Conservation (phyloP, 495 filamentous ascomycete species). For the Sphaerosporella brunnea region DNA sequence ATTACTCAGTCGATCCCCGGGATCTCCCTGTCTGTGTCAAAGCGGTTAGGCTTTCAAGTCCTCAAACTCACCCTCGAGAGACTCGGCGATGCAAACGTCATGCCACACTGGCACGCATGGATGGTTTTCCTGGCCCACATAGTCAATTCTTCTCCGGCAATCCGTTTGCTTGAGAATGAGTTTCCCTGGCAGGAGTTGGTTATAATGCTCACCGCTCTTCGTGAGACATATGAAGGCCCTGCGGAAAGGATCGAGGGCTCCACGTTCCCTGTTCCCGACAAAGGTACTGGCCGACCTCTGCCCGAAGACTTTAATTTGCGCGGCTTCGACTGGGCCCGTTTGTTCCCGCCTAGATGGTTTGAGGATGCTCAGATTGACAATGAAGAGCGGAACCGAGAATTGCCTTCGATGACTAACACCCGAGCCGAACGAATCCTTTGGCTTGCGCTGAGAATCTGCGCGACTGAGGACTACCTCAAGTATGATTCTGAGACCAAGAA, state of each 20-base stretch:
- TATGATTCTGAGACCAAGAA: neutral
- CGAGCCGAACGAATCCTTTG: constrained; percentile 60
- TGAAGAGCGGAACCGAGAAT: constrained; percentile 57
- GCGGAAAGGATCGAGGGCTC: constrained; percentile 34
- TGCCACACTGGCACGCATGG: constrained; percentile 49
- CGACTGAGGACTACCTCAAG: neutral
- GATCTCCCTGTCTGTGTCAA: constrained; percentile 17
- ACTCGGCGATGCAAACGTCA: constrained; percentile 42
- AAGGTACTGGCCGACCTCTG: constrained; percentile 40
- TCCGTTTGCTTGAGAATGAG: constrained; percentile 34
- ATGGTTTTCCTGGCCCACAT: constrained; percentile 52
- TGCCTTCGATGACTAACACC: constrained; percentile 42
- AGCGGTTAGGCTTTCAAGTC: constrained; percentile 20
- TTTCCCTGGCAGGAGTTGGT: constrained; percentile 53
- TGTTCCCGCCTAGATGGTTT: constrained; percentile 59
- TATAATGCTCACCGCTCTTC: constrained; percentile 48
- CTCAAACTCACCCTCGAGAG: constrained; percentile 38
- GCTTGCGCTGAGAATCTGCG: constrained; percentile 39
- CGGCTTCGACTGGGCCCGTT: constrained; percentile 53
- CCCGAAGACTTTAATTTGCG: constrained; percentile 72
- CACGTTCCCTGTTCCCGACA: constrained; percentile 36
- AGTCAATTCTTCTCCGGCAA: constrained; percentile 34
- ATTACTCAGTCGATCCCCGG: constrained; percentile 11
- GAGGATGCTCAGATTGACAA: constrained; percentile 50
- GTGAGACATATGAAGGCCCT: constrained; percentile 25